Evolutionary conservation across 2,329 filamentous ascomycete genomes (phyloP), one percentile per base, ranked within the genome.

Genomic region (Chaetomiaceae sp.): DNA sequence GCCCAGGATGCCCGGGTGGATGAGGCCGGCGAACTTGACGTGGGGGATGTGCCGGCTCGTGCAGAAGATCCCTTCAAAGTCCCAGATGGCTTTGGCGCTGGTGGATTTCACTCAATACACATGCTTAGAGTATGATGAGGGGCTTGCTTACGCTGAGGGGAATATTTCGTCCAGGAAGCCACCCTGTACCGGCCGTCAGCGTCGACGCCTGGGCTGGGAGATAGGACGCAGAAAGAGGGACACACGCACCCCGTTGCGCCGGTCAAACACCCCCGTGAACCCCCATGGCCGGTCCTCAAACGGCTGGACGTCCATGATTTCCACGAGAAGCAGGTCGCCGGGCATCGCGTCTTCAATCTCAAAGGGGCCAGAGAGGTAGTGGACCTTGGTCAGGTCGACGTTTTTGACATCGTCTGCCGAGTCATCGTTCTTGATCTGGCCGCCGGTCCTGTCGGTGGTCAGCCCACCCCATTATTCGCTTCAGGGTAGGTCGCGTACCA

Each of bases 301-400:
- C 0, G 90, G 90, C 68, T 96, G 88, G 0, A 95, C 87, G 59
- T 96, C 90, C 65, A 91, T 88, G 54, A 95, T 95, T 63, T 95
- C 88, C 7, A 95, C 86, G 0, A 94, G 69, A 0, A 95, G 74
- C 1, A 95, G 73, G 61, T 95, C 90, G 0, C 90, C 90, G 0
- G 89, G 88, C 64, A 90, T 79, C 1, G 88, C 88, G 1, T 79
- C 83, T 60, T 90, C 85, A 47, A 96, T 77, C 44, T 95, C 86
- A 55, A 95, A 95, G 0, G 90, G 90, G 0, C 90, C 90, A 0
- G 84, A 90, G 5, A 96, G 77, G 63, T 95, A 95, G 66, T 96
- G 90, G 38, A 94, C 78, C 47, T 79, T 76, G 18, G 86, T 94
- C 3, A 96, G 72, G 61, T 95, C 89, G 42, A 94, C 84, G 54